These are phyloP conservation scores for Plasmodium chabaudi DNA, from an alignment of 169 alveolate genomes.

Conservation along the genomic window DNA sequence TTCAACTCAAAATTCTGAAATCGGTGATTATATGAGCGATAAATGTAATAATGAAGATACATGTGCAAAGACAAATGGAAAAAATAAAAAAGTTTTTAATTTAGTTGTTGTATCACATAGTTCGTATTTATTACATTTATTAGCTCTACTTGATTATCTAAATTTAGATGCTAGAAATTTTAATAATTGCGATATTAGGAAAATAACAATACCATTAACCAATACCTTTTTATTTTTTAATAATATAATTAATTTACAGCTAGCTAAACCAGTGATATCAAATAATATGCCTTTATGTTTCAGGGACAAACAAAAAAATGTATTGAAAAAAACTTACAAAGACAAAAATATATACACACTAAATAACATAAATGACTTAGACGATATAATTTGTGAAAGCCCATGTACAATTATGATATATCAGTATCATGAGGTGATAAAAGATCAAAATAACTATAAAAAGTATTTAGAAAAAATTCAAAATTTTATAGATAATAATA, in stretches of 20 bases:
- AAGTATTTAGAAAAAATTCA: conserved; percentile 34
- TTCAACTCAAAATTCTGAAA: neutral
- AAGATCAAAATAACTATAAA: conserved; percentile 20
- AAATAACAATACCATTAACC: conserved; percentile 44
- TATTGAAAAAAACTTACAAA: conserved; percentile 44
- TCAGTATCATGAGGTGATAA: conserved; percentile 31
- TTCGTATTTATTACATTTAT: conserved; percentile 40
- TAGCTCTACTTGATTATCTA: conserved; percentile 61
- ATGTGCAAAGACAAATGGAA: neutral
- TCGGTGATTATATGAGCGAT: neutral
- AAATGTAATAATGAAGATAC: neutral
- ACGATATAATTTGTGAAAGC: conserved; percentile 34
- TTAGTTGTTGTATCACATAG: conserved; percentile 67
- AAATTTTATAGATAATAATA: conserved; percentile 30
- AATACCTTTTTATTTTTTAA: conserved; percentile 57
- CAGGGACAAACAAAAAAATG: conserved; percentile 14
- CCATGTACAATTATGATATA: conserved; percentile 52
- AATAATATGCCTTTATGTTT: conserved; percentile 37
- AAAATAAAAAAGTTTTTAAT: conserved; percentile 1
- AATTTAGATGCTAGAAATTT: conserved; percentile 36
- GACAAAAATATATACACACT: conserved; percentile 51
- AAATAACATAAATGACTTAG: conserved; percentile 19
- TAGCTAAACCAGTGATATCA: conserved; percentile 16
- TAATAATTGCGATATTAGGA: conserved; percentile 46
- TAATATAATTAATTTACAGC: conserved; percentile 48